Percentiles rank a stretch among this genome's conserved stretches.
These are phyloP conservation scores for Kluyveromyces wickerhamii DNA, from an alignment of 805 yeast genomes.

Conservation along the genomic window DNA sequence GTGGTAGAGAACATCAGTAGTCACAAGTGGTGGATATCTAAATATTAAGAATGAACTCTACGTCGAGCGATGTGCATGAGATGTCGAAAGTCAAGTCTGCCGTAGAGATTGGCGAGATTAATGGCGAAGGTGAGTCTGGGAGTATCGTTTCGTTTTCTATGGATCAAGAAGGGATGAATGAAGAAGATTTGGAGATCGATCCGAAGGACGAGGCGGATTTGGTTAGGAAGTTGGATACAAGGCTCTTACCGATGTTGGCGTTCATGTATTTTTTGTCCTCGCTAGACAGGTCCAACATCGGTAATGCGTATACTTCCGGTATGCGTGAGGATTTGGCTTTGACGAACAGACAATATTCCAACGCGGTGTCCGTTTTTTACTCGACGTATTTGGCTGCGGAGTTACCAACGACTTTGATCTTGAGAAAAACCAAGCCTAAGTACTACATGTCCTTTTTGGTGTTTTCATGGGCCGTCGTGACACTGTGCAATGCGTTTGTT, in stretches of 20 bases:
- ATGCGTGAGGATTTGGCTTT: conserved; percentile 45
- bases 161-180: conserved; percentile 7
- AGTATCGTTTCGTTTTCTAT: conserved; percentile 8
- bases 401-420: conserved; percentile 27
- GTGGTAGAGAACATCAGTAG: too few relatives aligned
- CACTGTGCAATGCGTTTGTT: conserved; percentile 29
- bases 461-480: conserved; percentile 27
- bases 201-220: conserved; percentile 17
- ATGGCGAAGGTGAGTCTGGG: conserved; percentile 5
- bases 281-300: conserved; percentile 49
- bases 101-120: conserved; percentile 3
- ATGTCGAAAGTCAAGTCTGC: conserved; percentile 2
- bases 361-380: conserved; percentile 32
- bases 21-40: too few relatives aligned
- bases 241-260: conserved; percentile 29
- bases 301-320: conserved; percentile 54
- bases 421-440: conserved; percentile 24
- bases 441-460: conserved; percentile 20
- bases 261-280: conserved; percentile 30
- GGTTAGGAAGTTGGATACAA: conserved; percentile 26
- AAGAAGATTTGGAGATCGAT: conserved; percentile 9
- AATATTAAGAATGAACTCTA: conserved; percentile 1
- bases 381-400: conserved; percentile 32
- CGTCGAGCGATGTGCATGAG: not conserved
- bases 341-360: conserved; percentile 36